Percentiles rank a stretch among this genome's conserved stretches.
Evolutionary conservation across 495 filamentous ascomycete genomes (phyloP).

Genomic region (Talaromyces thailandensis): DNA sequence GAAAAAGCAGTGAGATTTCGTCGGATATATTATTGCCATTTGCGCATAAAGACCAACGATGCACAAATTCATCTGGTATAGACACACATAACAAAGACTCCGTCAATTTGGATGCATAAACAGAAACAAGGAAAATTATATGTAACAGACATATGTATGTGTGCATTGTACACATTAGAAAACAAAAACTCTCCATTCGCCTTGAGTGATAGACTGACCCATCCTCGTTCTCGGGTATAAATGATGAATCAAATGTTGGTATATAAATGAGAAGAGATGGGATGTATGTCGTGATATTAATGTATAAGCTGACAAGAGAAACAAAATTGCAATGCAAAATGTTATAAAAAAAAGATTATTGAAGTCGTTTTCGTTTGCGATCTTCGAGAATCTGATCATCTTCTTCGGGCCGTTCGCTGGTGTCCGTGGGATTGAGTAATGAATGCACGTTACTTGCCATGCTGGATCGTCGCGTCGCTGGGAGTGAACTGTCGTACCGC

Average conservation of each 20-base stretch:
- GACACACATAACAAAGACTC: neutral
- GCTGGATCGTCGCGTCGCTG: constrained; percentile 61
- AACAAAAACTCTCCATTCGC: neutral
- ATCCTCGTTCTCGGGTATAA: constrained; percentile 4
- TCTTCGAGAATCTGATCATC: constrained; percentile 53
- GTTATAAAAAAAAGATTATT: constrained; percentile 27
- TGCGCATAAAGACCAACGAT: neutral
- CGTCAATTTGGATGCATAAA: neutral
- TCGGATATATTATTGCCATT: neutral
- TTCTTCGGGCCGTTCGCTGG: constrained; percentile 62
- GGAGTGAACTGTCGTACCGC: constrained; percentile 39
- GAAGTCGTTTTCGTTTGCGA: constrained; percentile 71
- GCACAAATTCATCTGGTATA: neutral
- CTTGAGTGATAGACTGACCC: neutral
- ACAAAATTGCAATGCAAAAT: constrained; percentile 9
- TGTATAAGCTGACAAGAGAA: constrained; percentile 9
- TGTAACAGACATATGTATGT: neutral
- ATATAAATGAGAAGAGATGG: neutral
- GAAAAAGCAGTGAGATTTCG: constrained; percentile 19
- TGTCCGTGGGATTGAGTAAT: constrained; percentile 78
- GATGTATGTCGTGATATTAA: constrained; percentile 9
- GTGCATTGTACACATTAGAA: neutral
- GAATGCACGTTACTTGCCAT: constrained; percentile 73
- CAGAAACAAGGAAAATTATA: neutral
- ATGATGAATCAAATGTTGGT: neutral